These are phyloP conservation scores for Rubia occidens DNA, from an alignment of 305 asterid genomes.

Conservation along the genomic window DNA sequence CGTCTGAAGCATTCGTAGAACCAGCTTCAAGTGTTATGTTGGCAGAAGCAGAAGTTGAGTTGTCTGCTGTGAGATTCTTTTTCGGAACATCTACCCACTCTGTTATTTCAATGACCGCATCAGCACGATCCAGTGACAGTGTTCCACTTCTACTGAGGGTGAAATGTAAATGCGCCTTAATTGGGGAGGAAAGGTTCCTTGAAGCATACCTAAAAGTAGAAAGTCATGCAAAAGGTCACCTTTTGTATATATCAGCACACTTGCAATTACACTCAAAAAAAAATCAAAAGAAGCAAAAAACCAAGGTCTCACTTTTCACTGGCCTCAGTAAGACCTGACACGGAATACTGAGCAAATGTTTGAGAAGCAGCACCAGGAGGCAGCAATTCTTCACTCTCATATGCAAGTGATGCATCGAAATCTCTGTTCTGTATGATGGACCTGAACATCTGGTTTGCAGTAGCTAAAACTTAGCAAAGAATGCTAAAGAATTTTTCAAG, in stretches of 20 bases:
- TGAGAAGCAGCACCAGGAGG: slow-evolving; percentile 71
- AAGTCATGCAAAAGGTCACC: slow-evolving; percentile 10
- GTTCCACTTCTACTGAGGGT: slow-evolving; percentile 93
- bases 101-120: slow-evolving; percentile 83
- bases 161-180: slow-evolving; percentile 90
- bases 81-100: slow-evolving; percentile 97
- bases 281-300: slow-evolving; percentile 10
- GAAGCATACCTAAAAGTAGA: slow-evolving; percentile 59
- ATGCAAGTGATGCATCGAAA: slow-evolving; percentile 84
- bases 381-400: slow-evolving; percentile 65
- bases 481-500: background rate
- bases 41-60: slow-evolving; percentile 59
- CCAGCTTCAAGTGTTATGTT: slow-evolving; percentile 46
- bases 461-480: background rate
- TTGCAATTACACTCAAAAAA: slow-evolving; percentile 9
- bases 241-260: slow-evolving; percentile 12
- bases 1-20: slow-evolving; percentile 44
- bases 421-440: slow-evolving; percentile 76
- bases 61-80: slow-evolving; percentile 71
- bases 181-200: slow-evolving; percentile 84
- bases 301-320: slow-evolving; percentile 55
- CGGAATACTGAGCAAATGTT: slow-evolving; percentile 69
- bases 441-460: slow-evolving; percentile 65
- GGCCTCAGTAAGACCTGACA: slow-evolving; percentile 75
- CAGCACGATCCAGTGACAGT: slow-evolving; percentile 79